Base-by-base conservation (phyloP, 108 stramenopile genomes). In the Pseudonitzschia delicatissima region DNA sequence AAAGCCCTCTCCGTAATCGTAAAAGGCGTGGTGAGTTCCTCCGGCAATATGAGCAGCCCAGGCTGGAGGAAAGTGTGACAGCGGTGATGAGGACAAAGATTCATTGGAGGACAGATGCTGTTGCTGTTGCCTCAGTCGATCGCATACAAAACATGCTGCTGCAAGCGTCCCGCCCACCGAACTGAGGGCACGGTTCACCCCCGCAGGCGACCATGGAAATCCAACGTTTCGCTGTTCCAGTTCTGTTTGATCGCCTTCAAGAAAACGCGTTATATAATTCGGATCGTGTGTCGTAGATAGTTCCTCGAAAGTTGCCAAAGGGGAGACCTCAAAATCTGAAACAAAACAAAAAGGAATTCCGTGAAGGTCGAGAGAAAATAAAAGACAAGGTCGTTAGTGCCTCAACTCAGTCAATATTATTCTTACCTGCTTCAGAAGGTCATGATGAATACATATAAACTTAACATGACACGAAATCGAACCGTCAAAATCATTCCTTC, bases 1-100 rank as follows among this genome's bases (percentile, higher is more conserved):
- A 76, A 95, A 97, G 5, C 96, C 96, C 81, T 95, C 94, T n/a
- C 96, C 96, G 44, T 83, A 71, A 71, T 97, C 94, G 25, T 70
- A 66, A 67, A 95, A 94, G 0, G 96, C 96, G 64, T 96, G 96
- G 77, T 96, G 96, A 2, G 96, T 97, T 27, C 96, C 96, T 5
- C 96, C 96, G 3, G 96, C 96, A 15, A 97, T 63, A 66, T 97
- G 96, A 5, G 93, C 95, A 25, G 83, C 67, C 81, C 79, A 88
- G 33, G 29, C 15, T 18, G 70, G 48, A 9, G 25, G 23, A 33
- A 17, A 20, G 31, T 27, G 15, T 12, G 15, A 20, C n/a, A 15
- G 6, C 20, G 12, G 7, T 12, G 13, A 9, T 4, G 31, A 20
- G 13, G 23, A 18, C 31, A 60, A 45, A 27, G 45, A 20, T 34